phyloP scores from a whole-genome alignment of 1,284 basidiomycete genomes.

The Fomitopsis betulina region DNA sequence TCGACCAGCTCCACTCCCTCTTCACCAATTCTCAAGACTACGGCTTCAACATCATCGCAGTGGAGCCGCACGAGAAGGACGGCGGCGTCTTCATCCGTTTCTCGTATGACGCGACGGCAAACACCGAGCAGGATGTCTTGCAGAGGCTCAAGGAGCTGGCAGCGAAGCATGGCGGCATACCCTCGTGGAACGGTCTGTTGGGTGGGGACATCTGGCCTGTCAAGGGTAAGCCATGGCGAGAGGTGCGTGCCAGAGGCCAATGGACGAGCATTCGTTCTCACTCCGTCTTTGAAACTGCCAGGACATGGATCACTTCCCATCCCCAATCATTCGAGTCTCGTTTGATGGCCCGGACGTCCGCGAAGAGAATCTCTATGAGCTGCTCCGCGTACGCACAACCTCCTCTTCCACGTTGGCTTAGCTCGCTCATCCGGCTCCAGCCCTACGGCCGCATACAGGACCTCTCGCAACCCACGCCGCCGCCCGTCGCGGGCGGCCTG shows the following conservation, averaged over 20 bases:
- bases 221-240: constrained; percentile 78
- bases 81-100: constrained; percentile 88
- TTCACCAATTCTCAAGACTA: constrained; percentile 49
- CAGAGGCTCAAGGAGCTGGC: constrained; percentile 38
- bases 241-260: constrained; percentile 47
- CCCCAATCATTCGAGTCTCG: constrained; percentile 65
- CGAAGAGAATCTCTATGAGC: constrained; percentile 71
- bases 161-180: constrained; percentile 48
- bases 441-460: constrained; percentile 82
- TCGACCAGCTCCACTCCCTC: constrained; percentile 42
- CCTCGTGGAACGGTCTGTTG: constrained; percentile 56
- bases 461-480: constrained; percentile 58
- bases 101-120: constrained; percentile 46
- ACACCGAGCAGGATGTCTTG: constrained; percentile 46
- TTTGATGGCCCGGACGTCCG: constrained; percentile 86
- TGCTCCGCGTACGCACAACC: constrained; percentile 55
- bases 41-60: constrained; percentile 50
- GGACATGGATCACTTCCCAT: constrained; percentile 85
- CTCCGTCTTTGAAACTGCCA: constrained; percentile 25
- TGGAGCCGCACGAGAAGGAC: constrained; percentile 70
- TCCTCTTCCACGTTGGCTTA: neutral
- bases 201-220: constrained; percentile 74
- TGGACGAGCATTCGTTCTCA: neutral
- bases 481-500: constrained; percentile 56
- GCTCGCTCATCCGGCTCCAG: constrained; percentile 32